phyloP scores from a whole-genome alignment of 768 basidiomycete genomes.

The Crucibulum laeve region DNA sequence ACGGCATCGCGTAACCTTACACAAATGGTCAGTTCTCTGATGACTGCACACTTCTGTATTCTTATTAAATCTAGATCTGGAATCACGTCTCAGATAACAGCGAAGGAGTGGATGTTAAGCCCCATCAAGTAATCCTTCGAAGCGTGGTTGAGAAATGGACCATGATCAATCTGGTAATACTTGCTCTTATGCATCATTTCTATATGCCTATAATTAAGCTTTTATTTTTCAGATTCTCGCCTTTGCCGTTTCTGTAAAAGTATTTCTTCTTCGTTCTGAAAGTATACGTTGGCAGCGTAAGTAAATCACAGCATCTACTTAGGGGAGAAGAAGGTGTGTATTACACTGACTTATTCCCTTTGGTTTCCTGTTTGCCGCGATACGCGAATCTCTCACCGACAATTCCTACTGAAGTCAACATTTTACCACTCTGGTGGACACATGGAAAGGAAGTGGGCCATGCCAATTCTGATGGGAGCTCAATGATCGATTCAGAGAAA shows the following conservation, averaged over 20 bases:
- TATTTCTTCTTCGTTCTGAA: constrained; percentile 12
- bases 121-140: constrained; percentile 23
- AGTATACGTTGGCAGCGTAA: not conserved
- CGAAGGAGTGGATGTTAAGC: constrained; percentile 17
- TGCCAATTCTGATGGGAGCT: constrained; percentile 2
- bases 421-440: constrained; percentile 49
- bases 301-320: constrained; percentile 39
- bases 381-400: constrained; percentile 27
- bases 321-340: constrained; percentile 58
- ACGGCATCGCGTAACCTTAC: constrained; percentile 50
- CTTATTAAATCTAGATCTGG: constrained; percentile 35
- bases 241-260: constrained; percentile 57
- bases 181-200: not conserved
- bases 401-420: constrained; percentile 25
- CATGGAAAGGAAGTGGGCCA: constrained; percentile 12
- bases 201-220: not conserved
- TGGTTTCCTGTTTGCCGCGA: constrained; percentile 55
- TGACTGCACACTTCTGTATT: not conserved
- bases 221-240: constrained; percentile 52
- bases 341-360: constrained; percentile 60
- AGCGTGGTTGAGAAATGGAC: constrained; percentile 65
- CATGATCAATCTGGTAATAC: constrained; percentile 53
- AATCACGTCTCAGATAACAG: constrained; percentile 42
- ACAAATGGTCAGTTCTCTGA: constrained; percentile 35
- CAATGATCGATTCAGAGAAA: constrained; percentile 36